These are phyloP conservation scores for Hypericum androsaemum DNA, from an alignment of 345 rosid genomes.

Conservation along the genomic window DNA sequence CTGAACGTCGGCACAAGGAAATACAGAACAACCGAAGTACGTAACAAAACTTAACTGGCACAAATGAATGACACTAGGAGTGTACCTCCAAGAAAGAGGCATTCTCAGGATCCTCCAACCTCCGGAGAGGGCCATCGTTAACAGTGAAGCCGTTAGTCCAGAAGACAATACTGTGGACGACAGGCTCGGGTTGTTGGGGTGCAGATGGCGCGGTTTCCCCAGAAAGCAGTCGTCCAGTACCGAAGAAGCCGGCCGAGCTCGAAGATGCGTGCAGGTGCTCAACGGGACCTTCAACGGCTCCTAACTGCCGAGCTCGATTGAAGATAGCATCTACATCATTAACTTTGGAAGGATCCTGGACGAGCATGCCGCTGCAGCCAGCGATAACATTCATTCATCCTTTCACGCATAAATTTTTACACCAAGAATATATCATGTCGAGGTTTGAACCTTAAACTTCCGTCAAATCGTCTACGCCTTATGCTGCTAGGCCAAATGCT, in stretches of 20 bases:
- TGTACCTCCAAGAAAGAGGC: constrained; percentile 86
- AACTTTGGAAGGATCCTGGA: constrained; percentile 75
- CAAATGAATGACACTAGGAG: not conserved
- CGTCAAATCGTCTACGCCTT: too few relatives aligned
- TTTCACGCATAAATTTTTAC: too few relatives aligned
- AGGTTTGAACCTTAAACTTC: too few relatives aligned
- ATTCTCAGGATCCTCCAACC: constrained; percentile 89
- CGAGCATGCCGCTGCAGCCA: constrained; percentile 96
- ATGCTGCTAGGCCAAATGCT: too few relatives aligned
- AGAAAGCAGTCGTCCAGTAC: constrained; percentile 74
- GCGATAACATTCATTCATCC: too few relatives aligned
- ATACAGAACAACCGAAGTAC: too few relatives aligned
- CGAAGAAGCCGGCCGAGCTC: constrained; percentile 70
- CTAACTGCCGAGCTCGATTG: constrained; percentile 77
- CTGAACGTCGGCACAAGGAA: too few relatives aligned
- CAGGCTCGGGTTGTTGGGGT: constrained; percentile 69
- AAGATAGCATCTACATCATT: constrained; percentile 84
- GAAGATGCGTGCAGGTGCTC: constrained; percentile 54
- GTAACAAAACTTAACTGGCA: too few relatives aligned
- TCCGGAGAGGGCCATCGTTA: constrained; percentile 79
- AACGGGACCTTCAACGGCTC: constrained; percentile 79
- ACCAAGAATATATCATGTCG: too few relatives aligned
- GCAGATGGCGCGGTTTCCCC: constrained; percentile 71
- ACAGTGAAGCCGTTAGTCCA: constrained; percentile 92
- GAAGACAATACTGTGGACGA: constrained; percentile 66